These are phyloP conservation scores for Rubroboletus pulcherrimus DNA, from an alignment of 768 basidiomycete genomes.

Conservation along the genomic window DNA sequence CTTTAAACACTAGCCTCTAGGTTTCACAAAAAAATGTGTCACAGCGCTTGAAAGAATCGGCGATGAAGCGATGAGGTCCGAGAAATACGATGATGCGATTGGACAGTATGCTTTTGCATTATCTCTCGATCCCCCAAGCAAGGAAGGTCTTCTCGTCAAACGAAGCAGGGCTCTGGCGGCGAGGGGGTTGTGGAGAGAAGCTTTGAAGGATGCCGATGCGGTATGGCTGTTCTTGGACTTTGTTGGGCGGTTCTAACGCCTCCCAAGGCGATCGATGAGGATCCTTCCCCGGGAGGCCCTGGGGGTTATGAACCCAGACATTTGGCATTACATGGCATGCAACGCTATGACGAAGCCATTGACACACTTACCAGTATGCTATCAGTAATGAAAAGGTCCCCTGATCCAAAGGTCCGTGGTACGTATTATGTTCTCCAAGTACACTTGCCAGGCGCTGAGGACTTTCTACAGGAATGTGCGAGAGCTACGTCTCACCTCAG, in stretches of 20 bases:
- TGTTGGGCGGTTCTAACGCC: neutral
- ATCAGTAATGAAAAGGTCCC: neutral
- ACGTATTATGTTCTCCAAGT: neutral
- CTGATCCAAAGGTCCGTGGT: neutral
- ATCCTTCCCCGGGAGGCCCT: neutral
- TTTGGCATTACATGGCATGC: neutral
- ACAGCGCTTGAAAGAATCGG: no score
- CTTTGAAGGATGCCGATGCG: neutral
- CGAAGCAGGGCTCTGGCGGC: neutral
- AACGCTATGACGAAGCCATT: constrained; percentile 1
- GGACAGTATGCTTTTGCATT: neutral
- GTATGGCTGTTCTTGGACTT: neutral
- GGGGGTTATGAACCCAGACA: neutral
- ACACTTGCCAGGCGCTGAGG: neutral
- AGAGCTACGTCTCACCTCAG: constrained; percentile 1
- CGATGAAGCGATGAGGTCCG: no score
- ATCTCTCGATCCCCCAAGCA: neutral
- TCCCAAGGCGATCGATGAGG: neutral
- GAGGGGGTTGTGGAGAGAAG: neutral
- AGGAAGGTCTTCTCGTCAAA: neutral
- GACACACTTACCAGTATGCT: neutral
- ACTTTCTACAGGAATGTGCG: neutral
- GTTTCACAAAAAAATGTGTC: no score
- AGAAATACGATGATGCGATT: neutral
- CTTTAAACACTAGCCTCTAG: no score